Conservation (phyloP, 164 flowering plant genomes). For the Magnolia sinica region DNA sequence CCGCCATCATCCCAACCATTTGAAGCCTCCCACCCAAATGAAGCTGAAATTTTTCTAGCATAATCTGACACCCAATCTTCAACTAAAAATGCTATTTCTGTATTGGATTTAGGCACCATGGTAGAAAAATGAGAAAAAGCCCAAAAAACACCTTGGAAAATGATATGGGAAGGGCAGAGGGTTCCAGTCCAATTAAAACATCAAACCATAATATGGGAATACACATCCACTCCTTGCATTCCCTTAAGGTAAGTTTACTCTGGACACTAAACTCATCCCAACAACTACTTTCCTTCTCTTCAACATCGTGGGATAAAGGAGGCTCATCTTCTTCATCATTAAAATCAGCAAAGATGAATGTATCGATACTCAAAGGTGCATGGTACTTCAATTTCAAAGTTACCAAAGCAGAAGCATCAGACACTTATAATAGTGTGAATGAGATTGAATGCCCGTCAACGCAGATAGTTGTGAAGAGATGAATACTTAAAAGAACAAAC, state of each 20-base stretch:
- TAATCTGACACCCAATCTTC: slow-evolving; percentile 55
- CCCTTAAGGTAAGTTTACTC: slow-evolving; percentile 45
- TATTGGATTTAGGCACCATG: slow-evolving; percentile 57
- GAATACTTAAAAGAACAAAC: slow-evolving; percentile 74
- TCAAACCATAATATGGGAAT: slow-evolving; percentile 87
- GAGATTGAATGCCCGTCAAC: slow-evolving; percentile 92
- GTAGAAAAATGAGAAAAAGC: slow-evolving; percentile 71
- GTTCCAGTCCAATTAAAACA: slow-evolving; percentile 63
- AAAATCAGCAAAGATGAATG: slow-evolving; percentile 21
- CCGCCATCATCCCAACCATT: slow-evolving; percentile 91
- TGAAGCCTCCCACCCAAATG: slow-evolving; percentile 75
- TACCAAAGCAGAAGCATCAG: slow-evolving; percentile 80
- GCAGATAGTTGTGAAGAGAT: slow-evolving; percentile 71
- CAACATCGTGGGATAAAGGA: slow-evolving; percentile 32
- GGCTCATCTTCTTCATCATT: slow-evolving; percentile 47
- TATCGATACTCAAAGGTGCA: slow-evolving; percentile 14
- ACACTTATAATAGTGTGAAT: slow-evolving; percentile 67
- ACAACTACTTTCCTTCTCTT: slow-evolving; percentile 54
- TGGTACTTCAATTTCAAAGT: slow-evolving; percentile 31
- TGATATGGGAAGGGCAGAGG: slow-evolving; percentile 60
- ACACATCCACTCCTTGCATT: slow-evolving; percentile 81
- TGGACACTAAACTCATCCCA: slow-evolving; percentile 70
- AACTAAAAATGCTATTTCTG: slow-evolving; percentile 44
- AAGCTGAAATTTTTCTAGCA: slow-evolving; percentile 48
- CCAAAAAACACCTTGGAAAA: slow-evolving; percentile 89